A percentile compares a stretch with the other conserved stretches of the same genome.
Evolutionary conservation across 768 basidiomycete genomes (phyloP).

Genomic region (Tricholoma furcatifolium): DNA sequence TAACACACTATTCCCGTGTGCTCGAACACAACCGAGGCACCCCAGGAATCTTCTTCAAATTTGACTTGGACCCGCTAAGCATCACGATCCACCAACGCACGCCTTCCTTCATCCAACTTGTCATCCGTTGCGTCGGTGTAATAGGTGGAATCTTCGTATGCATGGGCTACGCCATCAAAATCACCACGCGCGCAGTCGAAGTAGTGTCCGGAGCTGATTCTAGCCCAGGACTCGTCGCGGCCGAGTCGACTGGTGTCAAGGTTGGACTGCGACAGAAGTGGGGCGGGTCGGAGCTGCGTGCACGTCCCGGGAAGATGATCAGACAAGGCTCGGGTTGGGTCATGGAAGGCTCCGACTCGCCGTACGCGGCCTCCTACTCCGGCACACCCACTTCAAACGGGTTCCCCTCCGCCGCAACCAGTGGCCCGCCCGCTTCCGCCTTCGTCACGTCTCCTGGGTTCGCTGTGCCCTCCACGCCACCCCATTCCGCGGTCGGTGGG

Average conservation of each 20-base stretch:
- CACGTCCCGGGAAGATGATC: slow-evolving; percentile 51
- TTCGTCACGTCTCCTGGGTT: background rate
- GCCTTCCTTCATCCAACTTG: slow-evolving; percentile 72
- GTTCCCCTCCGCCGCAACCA: slow-evolving; percentile 21
- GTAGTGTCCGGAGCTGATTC: slow-evolving; percentile 57
- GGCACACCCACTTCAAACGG: slow-evolving; percentile 31
- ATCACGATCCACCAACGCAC: slow-evolving; percentile 89
- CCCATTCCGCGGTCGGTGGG: slow-evolving; percentile 2
- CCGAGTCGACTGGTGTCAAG: slow-evolving; percentile 60
- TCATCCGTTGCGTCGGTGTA: slow-evolving; percentile 89
- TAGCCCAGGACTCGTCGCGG: slow-evolving; percentile 55
- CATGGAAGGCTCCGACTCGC: slow-evolving; percentile 45
- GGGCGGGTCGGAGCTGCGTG: slow-evolving; percentile 61
- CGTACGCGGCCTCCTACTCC: slow-evolving; percentile 33
- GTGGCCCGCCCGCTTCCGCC: slow-evolving; percentile 8
- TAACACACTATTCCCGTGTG: slow-evolving; percentile 85
- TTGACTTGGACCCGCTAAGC: slow-evolving; percentile 88
- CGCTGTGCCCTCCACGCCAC: slow-evolving; percentile 5
- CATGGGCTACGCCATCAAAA: slow-evolving; percentile 71
- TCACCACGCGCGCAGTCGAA: slow-evolving; percentile 63
- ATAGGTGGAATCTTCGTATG: slow-evolving; percentile 90
- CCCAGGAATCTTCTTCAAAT: slow-evolving; percentile 98
- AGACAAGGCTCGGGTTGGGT: slow-evolving; percentile 62
- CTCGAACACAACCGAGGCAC: slow-evolving; percentile 75
- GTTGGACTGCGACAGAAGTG: slow-evolving; percentile 62